phyloP scores from a whole-genome alignment of 345 rosid genomes.

The Triadica sebifera region DNA sequence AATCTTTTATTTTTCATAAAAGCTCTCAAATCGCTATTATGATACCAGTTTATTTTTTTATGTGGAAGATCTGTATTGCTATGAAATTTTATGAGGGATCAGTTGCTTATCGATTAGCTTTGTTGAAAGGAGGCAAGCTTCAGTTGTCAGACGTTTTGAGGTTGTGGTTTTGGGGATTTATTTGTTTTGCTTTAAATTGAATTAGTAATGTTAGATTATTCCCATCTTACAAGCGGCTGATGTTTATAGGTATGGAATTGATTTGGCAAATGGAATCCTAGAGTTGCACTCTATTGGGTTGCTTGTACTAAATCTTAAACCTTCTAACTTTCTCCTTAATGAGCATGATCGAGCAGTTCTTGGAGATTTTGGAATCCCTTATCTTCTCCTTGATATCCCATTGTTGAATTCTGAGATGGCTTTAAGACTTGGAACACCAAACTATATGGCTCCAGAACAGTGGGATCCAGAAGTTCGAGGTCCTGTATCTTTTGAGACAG shows the following conservation, averaged over 20 bases:
- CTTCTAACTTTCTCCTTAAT: constrained; percentile 46
- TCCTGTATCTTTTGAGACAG: constrained; percentile 51
- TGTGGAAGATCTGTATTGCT: constrained; percentile 43
- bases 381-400: constrained; percentile 40
- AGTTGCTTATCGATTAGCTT: constrained; percentile 44
- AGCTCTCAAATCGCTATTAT: not conserved
- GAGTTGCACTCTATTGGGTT: constrained; percentile 48
- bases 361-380: constrained; percentile 55
- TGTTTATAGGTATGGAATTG: constrained; percentile 42
- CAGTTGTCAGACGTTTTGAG: constrained; percentile 38
- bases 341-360: constrained; percentile 40
- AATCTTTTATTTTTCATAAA: not conserved
- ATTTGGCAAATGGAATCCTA: constrained; percentile 40
- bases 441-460: constrained; percentile 62
- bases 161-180: constrained; percentile 25
- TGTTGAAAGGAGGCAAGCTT: constrained; percentile 47
- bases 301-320: constrained; percentile 48
- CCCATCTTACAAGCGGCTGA: not conserved
- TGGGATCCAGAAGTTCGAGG: constrained; percentile 58
- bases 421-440: constrained; percentile 51
- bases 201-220: not conserved
- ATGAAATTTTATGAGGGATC: constrained; percentile 55
- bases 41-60: not conserved
- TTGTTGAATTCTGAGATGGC: constrained; percentile 34
- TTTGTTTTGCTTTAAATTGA: constrained; percentile 10